phyloP scores from a whole-genome alignment of 73 alveolate genomes.

The Tetrahymena elliotti region DNA sequence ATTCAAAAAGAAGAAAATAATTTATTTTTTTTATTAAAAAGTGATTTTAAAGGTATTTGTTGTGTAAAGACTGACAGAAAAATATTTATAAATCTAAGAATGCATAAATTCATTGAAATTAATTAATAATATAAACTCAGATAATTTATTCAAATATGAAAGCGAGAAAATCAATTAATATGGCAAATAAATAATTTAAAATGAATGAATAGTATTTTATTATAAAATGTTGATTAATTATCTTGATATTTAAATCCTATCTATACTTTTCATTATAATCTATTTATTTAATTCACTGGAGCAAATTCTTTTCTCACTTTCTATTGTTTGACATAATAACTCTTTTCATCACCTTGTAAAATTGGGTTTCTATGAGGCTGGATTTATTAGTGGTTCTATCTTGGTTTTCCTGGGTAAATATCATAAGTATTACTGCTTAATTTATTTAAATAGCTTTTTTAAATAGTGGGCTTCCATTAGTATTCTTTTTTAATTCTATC shows the following conservation, averaged over 20 bases:
- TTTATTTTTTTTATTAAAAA: no score
- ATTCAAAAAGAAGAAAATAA: no score
- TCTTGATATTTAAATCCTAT: neutral
- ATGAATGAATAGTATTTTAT: no score
- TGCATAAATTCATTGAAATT: neutral
- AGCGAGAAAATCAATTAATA: neutral
- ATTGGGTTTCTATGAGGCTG: neutral
- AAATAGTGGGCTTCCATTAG: neutral
- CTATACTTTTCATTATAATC: neutral
- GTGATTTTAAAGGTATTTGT: neutral
- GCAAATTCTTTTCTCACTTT: neutral
- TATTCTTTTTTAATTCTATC: neutral
- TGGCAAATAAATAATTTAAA: no score
- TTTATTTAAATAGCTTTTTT: neutral
- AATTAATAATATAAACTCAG: neutral
- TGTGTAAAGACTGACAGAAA: neutral
- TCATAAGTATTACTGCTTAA: neutral
- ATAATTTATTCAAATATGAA: neutral
- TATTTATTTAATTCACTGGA: neutral
- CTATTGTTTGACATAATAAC: neutral
- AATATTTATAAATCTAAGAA: neutral
- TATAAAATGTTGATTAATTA: no score
- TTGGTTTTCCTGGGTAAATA: neutral
- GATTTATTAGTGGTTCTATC: neutral
- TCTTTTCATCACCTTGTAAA: neutral